Evolutionary conservation across 2,329 filamentous ascomycete genomes (phyloP).

Genomic region (Orbilia blumenaviensis): DNA sequence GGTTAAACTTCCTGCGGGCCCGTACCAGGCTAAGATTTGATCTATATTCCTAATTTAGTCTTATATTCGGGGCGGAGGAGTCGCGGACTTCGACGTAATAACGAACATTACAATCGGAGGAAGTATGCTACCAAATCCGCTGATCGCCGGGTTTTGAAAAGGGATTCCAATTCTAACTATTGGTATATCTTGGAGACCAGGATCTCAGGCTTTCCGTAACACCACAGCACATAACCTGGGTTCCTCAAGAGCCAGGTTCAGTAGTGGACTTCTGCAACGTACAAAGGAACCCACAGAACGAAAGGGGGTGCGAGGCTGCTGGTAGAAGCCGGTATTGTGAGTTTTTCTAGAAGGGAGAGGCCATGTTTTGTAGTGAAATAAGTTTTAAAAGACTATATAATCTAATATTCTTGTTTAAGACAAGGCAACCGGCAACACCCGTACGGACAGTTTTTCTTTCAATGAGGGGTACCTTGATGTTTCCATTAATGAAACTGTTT

Average conservation of each 20-base stretch:
- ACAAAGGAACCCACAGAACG: neutral
- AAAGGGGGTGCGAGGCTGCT: neutral
- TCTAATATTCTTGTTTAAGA: neutral
- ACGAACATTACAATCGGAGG: neutral
- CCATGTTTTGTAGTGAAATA: too few species aligned
- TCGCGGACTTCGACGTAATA: neutral
- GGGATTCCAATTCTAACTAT: neutral
- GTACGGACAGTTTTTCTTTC: neutral
- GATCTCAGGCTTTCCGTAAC: neutral
- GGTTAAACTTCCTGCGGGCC: too few species aligned
- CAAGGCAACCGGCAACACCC: neutral
- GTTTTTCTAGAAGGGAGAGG: too few species aligned
- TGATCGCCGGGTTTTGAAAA: too few species aligned
- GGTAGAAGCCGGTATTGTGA: slow-evolving; percentile 4
- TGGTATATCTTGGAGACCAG: neutral
- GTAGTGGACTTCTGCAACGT: neutral
- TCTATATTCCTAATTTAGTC: neutral
- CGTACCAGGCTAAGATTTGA: too few species aligned
- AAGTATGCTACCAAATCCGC: neutral
- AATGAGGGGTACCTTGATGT: neutral
- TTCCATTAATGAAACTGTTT: neutral
- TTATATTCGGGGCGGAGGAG: neutral
- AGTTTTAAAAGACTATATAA: neutral
- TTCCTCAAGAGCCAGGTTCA: slow-evolving; percentile 3
- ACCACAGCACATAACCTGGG: slow-evolving; percentile 15